phyloP scores from a whole-genome alignment of 345 rosid genomes.

The Xanthoceras sorbifolium region DNA sequence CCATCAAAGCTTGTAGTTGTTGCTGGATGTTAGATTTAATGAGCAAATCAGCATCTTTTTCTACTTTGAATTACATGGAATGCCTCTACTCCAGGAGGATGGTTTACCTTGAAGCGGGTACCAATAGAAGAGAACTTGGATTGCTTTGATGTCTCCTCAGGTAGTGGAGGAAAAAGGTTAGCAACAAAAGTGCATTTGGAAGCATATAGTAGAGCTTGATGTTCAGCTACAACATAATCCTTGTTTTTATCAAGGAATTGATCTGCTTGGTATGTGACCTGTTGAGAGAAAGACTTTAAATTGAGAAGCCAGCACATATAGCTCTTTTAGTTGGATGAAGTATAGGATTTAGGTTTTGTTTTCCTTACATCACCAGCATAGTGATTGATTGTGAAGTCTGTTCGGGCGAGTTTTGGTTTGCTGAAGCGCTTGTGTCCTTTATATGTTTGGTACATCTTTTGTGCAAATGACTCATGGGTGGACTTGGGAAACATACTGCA shows the following conservation, averaged over 20 bases:
- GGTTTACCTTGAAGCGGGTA: conserved; percentile 67
- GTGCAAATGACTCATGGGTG: conserved; percentile 80
- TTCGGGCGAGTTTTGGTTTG: conserved; percentile 72
- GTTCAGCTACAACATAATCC: conserved; percentile 80
- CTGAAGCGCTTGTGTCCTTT: conserved; percentile 72
- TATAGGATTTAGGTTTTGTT: not conserved
- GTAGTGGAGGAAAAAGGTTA: conserved; percentile 65
- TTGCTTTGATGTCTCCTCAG: conserved; percentile 73
- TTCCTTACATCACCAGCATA: conserved; percentile 77
- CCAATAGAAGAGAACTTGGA: conserved; percentile 84
- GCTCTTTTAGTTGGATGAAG: conserved; percentile 15
- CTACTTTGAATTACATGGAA: conserved; percentile 13
- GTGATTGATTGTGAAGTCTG: conserved; percentile 73
- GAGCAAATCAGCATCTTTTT: conserved; percentile 20
- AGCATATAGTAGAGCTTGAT: conserved; percentile 67
- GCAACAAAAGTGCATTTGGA: conserved; percentile 68
- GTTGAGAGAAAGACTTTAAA: conserved; percentile 20
- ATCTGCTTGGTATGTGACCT: conserved; percentile 73
- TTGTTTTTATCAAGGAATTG: conserved; percentile 78
- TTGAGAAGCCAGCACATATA: conserved; percentile 26
- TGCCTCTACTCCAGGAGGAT: conserved; percentile 3
- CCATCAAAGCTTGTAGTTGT: conserved; percentile 68
- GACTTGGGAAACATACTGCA: conserved; percentile 88
- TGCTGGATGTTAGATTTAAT: conserved; percentile 45
- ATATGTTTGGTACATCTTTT: conserved; percentile 76